Conservation (phyloP, 306 rosid genomes). For the Pyrus communis region DNA sequence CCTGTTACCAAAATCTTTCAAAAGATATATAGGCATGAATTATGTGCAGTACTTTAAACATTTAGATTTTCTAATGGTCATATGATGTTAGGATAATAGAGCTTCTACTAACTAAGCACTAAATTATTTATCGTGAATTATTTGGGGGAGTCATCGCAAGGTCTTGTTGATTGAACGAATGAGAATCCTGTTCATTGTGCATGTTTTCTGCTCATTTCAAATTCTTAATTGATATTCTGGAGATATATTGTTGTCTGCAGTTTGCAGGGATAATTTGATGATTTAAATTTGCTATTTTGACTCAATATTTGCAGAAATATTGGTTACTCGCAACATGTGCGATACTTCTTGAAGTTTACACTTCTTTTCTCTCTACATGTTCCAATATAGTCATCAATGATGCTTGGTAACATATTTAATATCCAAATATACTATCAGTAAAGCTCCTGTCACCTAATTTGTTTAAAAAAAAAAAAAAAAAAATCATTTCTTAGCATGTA, state of each 20-base stretch:
- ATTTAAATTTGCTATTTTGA: background rate
- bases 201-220: background rate
- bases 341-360: background rate
- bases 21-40: background rate
- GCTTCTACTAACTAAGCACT: background rate
- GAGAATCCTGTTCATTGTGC: background rate
- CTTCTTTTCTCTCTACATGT: background rate
- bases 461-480: background rate
- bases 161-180: background rate
- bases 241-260: background rate
- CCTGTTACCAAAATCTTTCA: constrained; percentile 8
- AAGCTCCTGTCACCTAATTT: background rate
- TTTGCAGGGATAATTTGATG: background rate
- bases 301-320: background rate
- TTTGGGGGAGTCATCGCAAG: background rate
- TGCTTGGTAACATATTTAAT: background rate
- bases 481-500: too few relatives aligned
- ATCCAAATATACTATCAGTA: background rate
- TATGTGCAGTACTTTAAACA: background rate
- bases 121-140: background rate
- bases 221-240: background rate
- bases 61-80: background rate
- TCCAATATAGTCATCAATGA: background rate
- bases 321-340: background rate
- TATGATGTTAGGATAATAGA: background rate